Base-by-base conservation (phyloP, 768 basidiomycete genomes). In the Trametopsis cervina region DNA sequence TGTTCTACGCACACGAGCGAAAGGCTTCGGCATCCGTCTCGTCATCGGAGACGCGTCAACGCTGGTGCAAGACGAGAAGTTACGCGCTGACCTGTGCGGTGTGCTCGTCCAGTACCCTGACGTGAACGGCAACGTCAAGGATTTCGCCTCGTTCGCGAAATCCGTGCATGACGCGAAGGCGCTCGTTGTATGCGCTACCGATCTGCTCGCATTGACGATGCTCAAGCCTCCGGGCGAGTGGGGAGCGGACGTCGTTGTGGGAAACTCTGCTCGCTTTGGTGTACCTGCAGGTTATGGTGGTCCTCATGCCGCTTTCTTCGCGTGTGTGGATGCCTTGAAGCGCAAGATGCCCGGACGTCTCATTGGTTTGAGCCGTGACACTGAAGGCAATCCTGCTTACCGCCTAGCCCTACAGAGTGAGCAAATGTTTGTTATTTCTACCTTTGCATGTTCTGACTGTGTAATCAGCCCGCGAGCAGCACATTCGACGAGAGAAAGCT, bases 321-420 rank as follows among this genome's bases (percentile, higher is more conserved):
- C 96, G 2, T 89, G 89, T 55, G 89, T 82, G 17, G 91, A 98
- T 48, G 80, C 76, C 53, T 70, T 98, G 47, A 99, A 98, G 76
- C 75, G 95, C 54, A 95, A 94, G 71, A 96, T 98, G 91, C 96
- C 96, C n/a, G 96, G 96, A 46, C 79, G 96, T 47, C 68, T 99
- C 43, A 89, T 99, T 61, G 96, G 96, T 17, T 74, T 86, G 21
- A 93, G 89, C 63, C 83, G 84, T 50, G 96, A 96, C 63, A 70
- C 77, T 6, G 72, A 82, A 52, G 96, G 95, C 1, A 80, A 85
- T 46, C 81, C 82, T 13, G 96, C 94, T 0, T 98, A 97, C 62
- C 80, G 96, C 25, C 68, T 99, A 50, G 89, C 96, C 13, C 68
- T 99, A 40, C 96, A 99, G 68, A 99, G 95, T 90, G 56, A 71